Evolutionary conservation across 192 early-diverging fungal species (phyloP), one percentile per base, ranked within the genome.

Genomic region (Anaeromyces robustus): DNA sequence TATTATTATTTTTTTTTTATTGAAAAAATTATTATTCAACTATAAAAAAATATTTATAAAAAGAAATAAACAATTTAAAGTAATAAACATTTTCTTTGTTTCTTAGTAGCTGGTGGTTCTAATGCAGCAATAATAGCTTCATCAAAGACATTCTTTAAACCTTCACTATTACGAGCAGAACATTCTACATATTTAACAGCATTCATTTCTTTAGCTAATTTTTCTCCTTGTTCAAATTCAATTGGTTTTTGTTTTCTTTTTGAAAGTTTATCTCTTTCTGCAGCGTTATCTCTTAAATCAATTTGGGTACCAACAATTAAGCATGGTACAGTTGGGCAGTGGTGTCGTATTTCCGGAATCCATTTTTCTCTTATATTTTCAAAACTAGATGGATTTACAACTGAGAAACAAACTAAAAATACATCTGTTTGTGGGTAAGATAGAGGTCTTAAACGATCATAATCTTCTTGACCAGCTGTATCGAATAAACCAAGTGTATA

Each of bases 81-180:
- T 41, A 96, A 77, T 80, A 89, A 82, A 86, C 95, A 96, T 89
- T 94, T 94, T 85, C 89, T 89, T 81, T 91, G 91, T 85, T 92
- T 94, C 78, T 82, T 84, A 30, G 32, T n/a, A 77, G 68, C 16
- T 29, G 96, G 95, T 28, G 96, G 96, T 83, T 96, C 95, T 78
- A 99, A 85, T 29, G 96, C 97, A 28, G 97, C 97, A n/a, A 97
- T 95, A 84, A 99, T 97, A 22, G 96, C 96, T 87, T 99, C 96
- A 84, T 98, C 94, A 87, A 93, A 98, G 16, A 78, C 95, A 82
- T 97, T 97, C 88, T 98, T 98, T 80, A 98, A 86, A 13, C 96
- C 96, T 84, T 92, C 92, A 83, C 96, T 95, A 80, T 95, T 97
- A 83, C 96, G 86, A 32, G 96, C 96, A 43, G 93, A 94, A 84